A percentile compares a stretch with the other conserved stretches of the same genome.
phyloP scores from a whole-genome alignment of 768 basidiomycete genomes.

The Hericium coralloides region DNA sequence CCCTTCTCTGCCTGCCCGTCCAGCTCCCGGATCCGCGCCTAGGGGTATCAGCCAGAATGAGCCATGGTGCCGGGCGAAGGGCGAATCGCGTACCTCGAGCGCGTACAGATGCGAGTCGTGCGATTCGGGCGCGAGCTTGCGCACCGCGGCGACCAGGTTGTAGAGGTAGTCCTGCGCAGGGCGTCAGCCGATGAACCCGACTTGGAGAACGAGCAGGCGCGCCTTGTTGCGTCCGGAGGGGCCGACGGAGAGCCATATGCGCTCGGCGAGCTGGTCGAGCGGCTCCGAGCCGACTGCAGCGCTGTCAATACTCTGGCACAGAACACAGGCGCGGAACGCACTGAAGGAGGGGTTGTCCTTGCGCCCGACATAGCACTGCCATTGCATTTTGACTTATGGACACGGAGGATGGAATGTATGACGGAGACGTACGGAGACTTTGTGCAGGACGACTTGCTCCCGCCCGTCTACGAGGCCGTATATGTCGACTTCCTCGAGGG shows the following conservation, averaged over 20 bases:
- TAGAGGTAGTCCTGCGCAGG: slow-evolving; percentile 74
- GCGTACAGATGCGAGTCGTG: slow-evolving; percentile 69
- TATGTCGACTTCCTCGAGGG: slow-evolving; percentile 68
- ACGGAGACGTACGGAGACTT: slow-evolving; percentile 38
- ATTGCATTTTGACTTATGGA: not conserved
- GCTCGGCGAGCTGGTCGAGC: slow-evolving; percentile 52
- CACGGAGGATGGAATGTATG: slow-evolving; percentile 28
- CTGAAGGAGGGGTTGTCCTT: slow-evolving; percentile 86
- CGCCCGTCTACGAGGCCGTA: slow-evolving; percentile 46
- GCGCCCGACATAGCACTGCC: slow-evolving; percentile 78
- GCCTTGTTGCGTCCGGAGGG: slow-evolving; percentile 92
- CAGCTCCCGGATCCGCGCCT: no score
- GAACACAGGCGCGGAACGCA: slow-evolving; percentile 25
- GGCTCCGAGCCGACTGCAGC: slow-evolving; percentile 79
- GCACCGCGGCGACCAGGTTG: slow-evolving; percentile 61
- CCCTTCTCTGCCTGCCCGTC: no score
- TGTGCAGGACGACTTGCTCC: slow-evolving; percentile 47
- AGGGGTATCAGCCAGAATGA: not conserved
- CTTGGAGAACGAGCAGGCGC: not conserved
- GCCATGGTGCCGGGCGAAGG: not conserved
- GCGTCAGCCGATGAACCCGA: not conserved
- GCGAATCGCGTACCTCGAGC: slow-evolving; percentile 54
- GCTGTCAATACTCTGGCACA: no score
- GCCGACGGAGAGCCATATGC: slow-evolving; percentile 69
- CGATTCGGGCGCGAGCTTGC: slow-evolving; percentile 65